phyloP scores from a whole-genome alignment of 2,329 filamentous ascomycete species.

The Alternaria sp. region DNA sequence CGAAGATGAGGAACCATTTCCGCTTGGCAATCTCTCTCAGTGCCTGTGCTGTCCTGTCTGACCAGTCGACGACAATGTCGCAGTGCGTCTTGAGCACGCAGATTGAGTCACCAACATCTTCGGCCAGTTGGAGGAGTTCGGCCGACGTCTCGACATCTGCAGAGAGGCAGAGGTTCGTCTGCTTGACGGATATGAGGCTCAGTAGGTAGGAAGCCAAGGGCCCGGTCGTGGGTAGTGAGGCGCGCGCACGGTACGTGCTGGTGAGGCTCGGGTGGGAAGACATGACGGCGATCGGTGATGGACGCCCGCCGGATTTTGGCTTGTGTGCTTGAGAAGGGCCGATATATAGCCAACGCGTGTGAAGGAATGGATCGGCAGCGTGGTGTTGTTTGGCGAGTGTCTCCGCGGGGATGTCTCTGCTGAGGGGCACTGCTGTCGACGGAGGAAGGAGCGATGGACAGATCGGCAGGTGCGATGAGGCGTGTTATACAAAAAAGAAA shows the following conservation, averaged over 20 bases:
- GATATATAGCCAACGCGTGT: not conserved
- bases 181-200: constrained; percentile 57
- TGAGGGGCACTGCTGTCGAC: constrained; percentile 10
- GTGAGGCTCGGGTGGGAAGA: constrained; percentile 41
- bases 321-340: not conserved
- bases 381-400: not conserved
- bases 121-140: constrained; percentile 62
- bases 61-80: constrained; percentile 68
- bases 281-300: constrained; percentile 33
- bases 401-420: constrained; percentile 10
- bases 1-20: constrained; percentile 61
- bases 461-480: constrained; percentile 1
- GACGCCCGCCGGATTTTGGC: not conserved
- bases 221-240: constrained; percentile 50
- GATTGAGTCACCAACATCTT: constrained; percentile 66
- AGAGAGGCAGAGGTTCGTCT: constrained; percentile 61
- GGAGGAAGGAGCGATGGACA: constrained; percentile 1
- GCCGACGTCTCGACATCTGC: constrained; percentile 64
- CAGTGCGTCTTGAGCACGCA: constrained; percentile 67
- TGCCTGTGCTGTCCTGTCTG: constrained; percentile 59
- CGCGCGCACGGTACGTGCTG: constrained; percentile 55
- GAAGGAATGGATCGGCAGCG: not conserved
- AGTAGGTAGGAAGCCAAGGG: constrained; percentile 58
- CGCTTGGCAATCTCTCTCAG: constrained; percentile 56
- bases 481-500: not conserved